Base-by-base conservation (phyloP, 1,139 yeast species). In the Candida glucosophila region DNA sequence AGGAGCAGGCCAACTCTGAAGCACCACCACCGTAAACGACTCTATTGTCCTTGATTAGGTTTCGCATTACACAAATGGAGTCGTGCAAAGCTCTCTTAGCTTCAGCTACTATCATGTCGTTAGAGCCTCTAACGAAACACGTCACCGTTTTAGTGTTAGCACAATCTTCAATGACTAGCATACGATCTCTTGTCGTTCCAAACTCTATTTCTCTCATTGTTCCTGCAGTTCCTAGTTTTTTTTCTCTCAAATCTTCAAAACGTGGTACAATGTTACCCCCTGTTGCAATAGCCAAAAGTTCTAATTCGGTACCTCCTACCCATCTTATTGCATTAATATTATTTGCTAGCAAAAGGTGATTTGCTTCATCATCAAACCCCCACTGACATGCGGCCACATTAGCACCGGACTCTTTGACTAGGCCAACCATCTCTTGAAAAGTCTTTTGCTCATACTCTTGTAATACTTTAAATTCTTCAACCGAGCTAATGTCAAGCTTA, bases 311-410 rank as follows among this genome's bases (percentile, higher is more conserved):
- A 20, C 98, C 98, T 33, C 98, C 98, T 30, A 92, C 95, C 98
- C 98, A 92, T 65, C 98, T 77, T 23, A 92, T 93, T 19, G 98
- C 97, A 27, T 95, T 94, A 37, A 90, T 69, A 22, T 82, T 73
- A 54, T 88, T 85, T 43, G 92, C 83, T 42, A 88, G 65, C 36
- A 90, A 67, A 48, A 90, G 62, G 55, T 92, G 96, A 57, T 90
- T 92, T 22, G 98, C 98, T 61, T 92, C 98, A 54, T 92, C 99
- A 52, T 92, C 98, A 48, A 92, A 92, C 9, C 99, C 99, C 98
- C 98, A 90, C 62, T 90, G 99, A 60, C 98, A 90, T 20, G 93
- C 92, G 31, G 90, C 98, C 27, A 88, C 74, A 51, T 88, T 90
- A 18, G 99, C 98, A 18, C 98, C 98, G 1, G 95, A 69, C 13